A percentile compares a stretch with the other conserved stretches of the same genome.
phyloP scores from a whole-genome alignment of 139 green algal species.

The Picochlorum sp. region DNA sequence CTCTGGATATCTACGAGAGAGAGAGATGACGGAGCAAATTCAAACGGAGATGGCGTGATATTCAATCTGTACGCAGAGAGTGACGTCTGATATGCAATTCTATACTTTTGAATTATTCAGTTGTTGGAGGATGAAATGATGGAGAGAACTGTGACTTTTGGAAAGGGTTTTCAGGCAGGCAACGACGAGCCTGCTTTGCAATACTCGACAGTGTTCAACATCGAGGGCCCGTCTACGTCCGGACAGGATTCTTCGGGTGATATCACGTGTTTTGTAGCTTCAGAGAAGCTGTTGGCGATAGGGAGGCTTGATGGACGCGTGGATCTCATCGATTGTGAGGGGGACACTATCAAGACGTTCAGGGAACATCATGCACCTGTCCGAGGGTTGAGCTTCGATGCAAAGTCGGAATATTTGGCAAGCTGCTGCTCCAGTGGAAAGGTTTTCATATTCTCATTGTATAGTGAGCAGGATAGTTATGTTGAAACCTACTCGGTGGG shows the following conservation, averaged over 20 bases:
- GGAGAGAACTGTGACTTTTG: no score
- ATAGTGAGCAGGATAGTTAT: constrained; percentile 40
- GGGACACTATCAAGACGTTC: constrained; percentile 66
- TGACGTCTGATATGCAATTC: neutral
- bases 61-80: neutral
- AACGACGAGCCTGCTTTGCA: no score
- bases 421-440: constrained; percentile 72
- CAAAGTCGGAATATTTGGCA: constrained; percentile 61
- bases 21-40: no score
- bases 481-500: neutral
- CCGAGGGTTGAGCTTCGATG: constrained; percentile 73
- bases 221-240: constrained; percentile 33
- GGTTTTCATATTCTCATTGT: constrained; percentile 63
- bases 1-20: no score
- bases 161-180: no score
- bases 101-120: neutral
- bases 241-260: constrained; percentile 9
- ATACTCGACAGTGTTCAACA: constrained; percentile 11
- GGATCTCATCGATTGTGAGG: constrained; percentile 77
- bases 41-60: no score
- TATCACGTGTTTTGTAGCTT: constrained; percentile 55
- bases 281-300: constrained; percentile 79
- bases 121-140: no score
- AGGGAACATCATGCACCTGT: constrained; percentile 51
- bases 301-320: constrained; percentile 64